Conservation (phyloP, 1,284 basidiomycete genomes). For the Puccinia triticina region DNA sequence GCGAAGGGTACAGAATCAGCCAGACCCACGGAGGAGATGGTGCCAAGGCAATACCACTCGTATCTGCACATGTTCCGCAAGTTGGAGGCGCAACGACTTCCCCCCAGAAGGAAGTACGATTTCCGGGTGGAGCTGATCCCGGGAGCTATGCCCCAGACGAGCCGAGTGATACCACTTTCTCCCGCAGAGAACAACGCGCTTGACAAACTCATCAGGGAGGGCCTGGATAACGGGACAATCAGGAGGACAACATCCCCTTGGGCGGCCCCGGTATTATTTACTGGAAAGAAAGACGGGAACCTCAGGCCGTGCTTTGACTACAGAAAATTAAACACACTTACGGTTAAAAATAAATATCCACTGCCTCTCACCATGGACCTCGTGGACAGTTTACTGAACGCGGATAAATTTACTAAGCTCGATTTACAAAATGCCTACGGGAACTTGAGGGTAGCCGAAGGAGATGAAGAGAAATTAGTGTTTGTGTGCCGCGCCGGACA, state of each 20-base stretch:
- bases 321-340: neutral
- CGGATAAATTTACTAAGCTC: neutral
- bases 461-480: too few species aligned
- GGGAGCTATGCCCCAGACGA: neutral
- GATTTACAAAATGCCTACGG: neutral
- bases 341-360: neutral
- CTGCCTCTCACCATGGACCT: too few species aligned
- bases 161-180: neutral
- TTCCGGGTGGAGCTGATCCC: neutral
- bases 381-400: neutral
- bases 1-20: too few species aligned
- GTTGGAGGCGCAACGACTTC: neutral
- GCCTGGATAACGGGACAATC: too few species aligned
- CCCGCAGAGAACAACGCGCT: slow-evolving; percentile 18
- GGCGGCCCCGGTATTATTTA: too few species aligned
- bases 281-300: too few species aligned
- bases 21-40: too few species aligned
- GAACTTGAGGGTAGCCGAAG: too few species aligned
- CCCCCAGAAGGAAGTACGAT: too few species aligned
- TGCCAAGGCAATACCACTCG: neutral
- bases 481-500: too few species aligned
- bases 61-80: slow-evolving; percentile 11
- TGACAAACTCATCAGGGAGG: neutral
- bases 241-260: too few species aligned
- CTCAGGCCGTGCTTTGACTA: slow-evolving; percentile 5